Conservation (phyloP, 2,329 filamentous ascomycete species). For the Metarhizium robertsii region DNA sequence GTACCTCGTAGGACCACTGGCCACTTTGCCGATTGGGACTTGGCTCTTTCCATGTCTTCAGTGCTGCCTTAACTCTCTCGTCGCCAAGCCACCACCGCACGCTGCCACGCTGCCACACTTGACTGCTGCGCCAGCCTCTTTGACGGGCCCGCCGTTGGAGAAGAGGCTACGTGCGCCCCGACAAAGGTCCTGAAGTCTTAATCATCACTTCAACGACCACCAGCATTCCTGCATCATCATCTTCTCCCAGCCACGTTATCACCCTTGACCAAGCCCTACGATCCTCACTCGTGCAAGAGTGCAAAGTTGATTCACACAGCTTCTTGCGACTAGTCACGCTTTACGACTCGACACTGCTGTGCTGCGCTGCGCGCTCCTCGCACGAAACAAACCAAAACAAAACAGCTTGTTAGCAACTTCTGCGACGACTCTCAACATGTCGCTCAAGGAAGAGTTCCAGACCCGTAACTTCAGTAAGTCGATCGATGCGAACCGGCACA, state of each 20-base stretch:
- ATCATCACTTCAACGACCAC: conserved; percentile 17
- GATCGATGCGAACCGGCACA: conserved; percentile 2
- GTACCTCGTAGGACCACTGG: background rate
- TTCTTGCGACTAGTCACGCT: background rate
- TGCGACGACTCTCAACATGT: conserved; percentile 42
- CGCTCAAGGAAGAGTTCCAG: conserved; percentile 62
- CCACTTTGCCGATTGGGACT: background rate
- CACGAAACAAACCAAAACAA: background rate
- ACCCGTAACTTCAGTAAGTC: conserved; percentile 65
- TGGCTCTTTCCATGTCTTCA: background rate
- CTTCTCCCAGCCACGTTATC: conserved; percentile 12
- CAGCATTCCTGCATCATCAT: conserved; percentile 8
- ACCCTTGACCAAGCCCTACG: conserved; percentile 9
- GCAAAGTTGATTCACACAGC: background rate
- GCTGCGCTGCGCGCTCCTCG: conserved; percentile 1
- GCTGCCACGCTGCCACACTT: background rate
- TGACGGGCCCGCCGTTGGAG: conserved; percentile 3
- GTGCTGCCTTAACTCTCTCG: background rate
- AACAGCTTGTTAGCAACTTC: background rate
- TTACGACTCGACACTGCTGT: background rate
- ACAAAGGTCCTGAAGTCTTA: conserved; percentile 1
- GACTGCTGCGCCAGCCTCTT: conserved; percentile 8
- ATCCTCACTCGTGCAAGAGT: background rate
- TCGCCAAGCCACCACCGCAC: conserved; percentile 3
- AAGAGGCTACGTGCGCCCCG: conserved; percentile 21